Conservation (phyloP, 176 grass and related monocot genomes). For the Alloteropsis semialata region DNA sequence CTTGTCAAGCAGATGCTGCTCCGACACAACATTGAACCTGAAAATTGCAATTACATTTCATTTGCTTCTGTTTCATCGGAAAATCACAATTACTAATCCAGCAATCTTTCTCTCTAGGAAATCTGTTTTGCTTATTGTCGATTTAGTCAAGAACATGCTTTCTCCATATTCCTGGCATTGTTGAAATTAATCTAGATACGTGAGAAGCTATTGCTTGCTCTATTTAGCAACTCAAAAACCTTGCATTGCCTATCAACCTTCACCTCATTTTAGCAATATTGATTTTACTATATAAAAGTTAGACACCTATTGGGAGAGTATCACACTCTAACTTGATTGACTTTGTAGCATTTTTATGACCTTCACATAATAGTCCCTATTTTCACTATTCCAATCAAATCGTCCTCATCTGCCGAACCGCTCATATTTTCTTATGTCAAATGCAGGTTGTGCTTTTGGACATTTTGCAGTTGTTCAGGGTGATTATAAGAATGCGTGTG, state of each 20-base stretch:
- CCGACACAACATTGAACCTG: not conserved
- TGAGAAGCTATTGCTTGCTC: not conserved
- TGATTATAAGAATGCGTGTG: conserved; percentile 3
- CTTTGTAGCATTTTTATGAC: not conserved
- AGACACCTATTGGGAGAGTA: not conserved
- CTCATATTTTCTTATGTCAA: conserved; percentile 16
- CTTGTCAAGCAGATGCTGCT: not conserved
- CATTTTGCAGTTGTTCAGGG: not conserved
- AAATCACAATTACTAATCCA: not conserved
- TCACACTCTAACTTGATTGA: not conserved
- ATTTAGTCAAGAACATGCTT: not conserved
- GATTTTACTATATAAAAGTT: not conserved
- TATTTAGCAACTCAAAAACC: conserved; percentile 2
- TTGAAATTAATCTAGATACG: not conserved
- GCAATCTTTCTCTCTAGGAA: not conserved
- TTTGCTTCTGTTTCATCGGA: not conserved
- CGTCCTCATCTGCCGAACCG: not conserved
- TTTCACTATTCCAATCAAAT: not conserved
- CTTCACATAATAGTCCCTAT: not conserved
- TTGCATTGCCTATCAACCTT: not conserved
- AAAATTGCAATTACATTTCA: not conserved
- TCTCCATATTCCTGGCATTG: conserved; percentile 1
- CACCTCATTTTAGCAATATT: not conserved
- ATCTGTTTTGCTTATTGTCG: conserved; percentile 13
- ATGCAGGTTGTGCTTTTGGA: conserved; percentile 31